Base-by-base conservation (phyloP, 768 basidiomycete species). In the Leccinum uliginosum region DNA sequence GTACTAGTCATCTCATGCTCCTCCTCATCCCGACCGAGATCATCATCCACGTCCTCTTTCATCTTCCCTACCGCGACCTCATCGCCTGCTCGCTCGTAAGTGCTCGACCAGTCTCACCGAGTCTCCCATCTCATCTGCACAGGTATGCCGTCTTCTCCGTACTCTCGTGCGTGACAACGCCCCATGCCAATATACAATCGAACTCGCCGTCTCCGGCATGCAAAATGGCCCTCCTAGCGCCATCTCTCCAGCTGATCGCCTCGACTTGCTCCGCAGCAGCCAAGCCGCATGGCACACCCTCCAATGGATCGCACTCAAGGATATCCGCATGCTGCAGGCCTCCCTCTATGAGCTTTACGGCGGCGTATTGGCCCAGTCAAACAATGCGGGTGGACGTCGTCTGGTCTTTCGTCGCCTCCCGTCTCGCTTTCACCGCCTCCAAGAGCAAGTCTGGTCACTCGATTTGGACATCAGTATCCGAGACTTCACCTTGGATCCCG, bases 401-500 rank as follows among this genome's bases (percentile, higher is more conserved):
- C 68, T 85, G 32, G 62, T 60, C 15, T 83, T 84, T 62, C 67
- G 69, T 53, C 76, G 76, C 50, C 74, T 85, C 11, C 81, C 83
- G 17, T 84, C 83, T 9, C 63, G 64, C 26, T 67, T 72, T 49
- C 78, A 81, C 23, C 71, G 66, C n/a, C 82, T 85, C 56, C 62
- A 76, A 51, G 73, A 76, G 49, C 71, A 70, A 35, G 62, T 69
- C 15, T 85, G 84, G 83, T 65, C 67, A 6, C 56, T 81, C 17
- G 65, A 71, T 21, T 32, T 73, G 54, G 71, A 71, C 4, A 59
- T 80, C 34, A 34, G 58, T 15, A 62, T 84, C 12, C 76, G 80
- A n/a, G 84, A 86, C 61, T 84, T 85, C 59, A 76, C 75, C 7
- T 78, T 89, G 74, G 87, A 89, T 65, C 83, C 84, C 17, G 77